Conservation (phyloP, 1,139 yeast genomes). For the Chernovozyma aurita region DNA sequence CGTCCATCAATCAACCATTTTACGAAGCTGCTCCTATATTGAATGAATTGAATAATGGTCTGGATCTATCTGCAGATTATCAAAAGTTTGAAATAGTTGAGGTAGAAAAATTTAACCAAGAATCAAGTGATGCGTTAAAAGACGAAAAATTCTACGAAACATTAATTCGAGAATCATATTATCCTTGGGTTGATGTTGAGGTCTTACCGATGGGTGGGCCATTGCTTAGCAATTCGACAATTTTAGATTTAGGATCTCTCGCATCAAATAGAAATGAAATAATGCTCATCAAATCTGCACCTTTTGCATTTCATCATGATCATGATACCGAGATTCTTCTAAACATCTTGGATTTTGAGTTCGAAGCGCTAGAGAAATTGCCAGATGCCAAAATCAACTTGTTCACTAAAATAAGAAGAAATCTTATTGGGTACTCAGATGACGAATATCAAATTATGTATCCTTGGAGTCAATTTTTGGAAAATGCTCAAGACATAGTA, state of each 20-base stretch:
- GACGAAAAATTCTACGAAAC: background rate
- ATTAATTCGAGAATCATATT: background rate
- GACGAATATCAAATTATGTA: conserved; percentile 2
- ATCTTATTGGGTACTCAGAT: conserved; percentile 3
- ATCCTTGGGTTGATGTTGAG: conserved; percentile 1
- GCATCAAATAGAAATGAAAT: background rate
- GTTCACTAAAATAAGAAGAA: background rate
- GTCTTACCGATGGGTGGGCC: conserved; percentile 5
- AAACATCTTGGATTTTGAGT: conserved; percentile 4
- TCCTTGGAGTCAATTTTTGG: conserved; percentile 6
- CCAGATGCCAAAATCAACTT: background rate
- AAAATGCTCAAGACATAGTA: background rate
- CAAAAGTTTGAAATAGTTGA: conserved; percentile 2
- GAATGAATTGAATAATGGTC: background rate
- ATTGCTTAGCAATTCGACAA: conserved; percentile 1
- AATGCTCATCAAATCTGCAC: conserved; percentile 4
- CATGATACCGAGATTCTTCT: conserved; percentile 2
- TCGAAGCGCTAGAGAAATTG: background rate
- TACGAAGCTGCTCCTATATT: conserved; percentile 6
- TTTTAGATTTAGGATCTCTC: conserved; percentile 2
- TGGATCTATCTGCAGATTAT: background rate
- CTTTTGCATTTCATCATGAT: conserved; percentile 4
- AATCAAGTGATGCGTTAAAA: background rate
- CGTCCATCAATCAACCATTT: conserved; percentile 3
- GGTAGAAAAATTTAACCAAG: background rate